Base-by-base conservation (phyloP, 306 rosid species). In the Pyrus pyrifolia region DNA sequence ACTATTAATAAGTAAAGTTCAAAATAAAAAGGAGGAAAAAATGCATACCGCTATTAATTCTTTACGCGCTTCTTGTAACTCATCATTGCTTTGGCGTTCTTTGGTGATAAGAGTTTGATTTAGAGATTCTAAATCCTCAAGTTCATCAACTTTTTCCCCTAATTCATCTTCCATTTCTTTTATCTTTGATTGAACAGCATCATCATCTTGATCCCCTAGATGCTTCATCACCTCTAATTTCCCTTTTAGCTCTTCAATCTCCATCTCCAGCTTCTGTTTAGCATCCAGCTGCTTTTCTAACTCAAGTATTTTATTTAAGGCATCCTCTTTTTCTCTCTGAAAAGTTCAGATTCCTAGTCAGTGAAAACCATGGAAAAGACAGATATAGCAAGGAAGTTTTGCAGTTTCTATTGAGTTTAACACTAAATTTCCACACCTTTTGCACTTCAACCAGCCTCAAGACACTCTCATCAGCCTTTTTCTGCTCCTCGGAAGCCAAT, bases 51-150 rank as follows among this genome's bases (percentile, higher is more conserved):
- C 33, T 53, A 90, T 90, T 42, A 95, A 68, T 67, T 79, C 88
- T 88, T 89, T 92, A 38, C 99, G 99, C 58, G 99, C 99, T 25
- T 90, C 83, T 72, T 95, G 97, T 25, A 95, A 81, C 77, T 95
- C 99, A 85, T 90, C 97, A 71, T 95, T 95, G 91, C 96, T 90
- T 64, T 80, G 84, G n/a, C 99, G 99, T 87, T 95, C 97, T 79
- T 89, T 92, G 71, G 71, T 44, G 33, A 95, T 71, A 62, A 95
- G 97, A 51, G 89, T 75, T 61, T 73, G 78, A 86, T 95, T 88
- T 71, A 86, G 76, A 40, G 55, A 6, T 49, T 90, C 97, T 87
- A 88, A 42, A 80, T 44, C 70, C 0, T 86, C 90, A 72, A 92
- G 83, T 79, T 78, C 77, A 0, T 89, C 99, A 70, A 68, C 31